Percentiles rank a stretch among this genome's conserved stretches.
These are phyloP conservation scores for Candida pseudoviswanathii DNA, from an alignment of 1,139 yeast species.

Conservation along the genomic window DNA sequence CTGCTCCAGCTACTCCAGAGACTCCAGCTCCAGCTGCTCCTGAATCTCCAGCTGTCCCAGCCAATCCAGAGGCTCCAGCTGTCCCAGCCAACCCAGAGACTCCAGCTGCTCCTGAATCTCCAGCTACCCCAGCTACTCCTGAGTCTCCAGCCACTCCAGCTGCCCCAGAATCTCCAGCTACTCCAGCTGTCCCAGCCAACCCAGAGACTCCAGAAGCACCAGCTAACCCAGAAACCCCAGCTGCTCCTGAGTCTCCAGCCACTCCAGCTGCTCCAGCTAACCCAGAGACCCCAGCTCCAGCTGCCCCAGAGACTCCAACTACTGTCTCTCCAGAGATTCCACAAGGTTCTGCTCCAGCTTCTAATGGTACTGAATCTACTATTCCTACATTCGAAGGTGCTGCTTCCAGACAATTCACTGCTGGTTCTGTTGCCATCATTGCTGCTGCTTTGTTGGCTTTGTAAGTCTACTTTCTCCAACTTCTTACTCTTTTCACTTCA, in stretches of 20 bases:
- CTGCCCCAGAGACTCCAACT: constrained; percentile 1
- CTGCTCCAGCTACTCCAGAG: neutral
- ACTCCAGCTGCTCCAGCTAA: neutral
- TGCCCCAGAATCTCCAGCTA: constrained; percentile 6
- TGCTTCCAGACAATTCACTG: constrained; percentile 39
- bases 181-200: constrained; percentile 12
- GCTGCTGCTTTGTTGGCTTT: constrained; percentile 57
- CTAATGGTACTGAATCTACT: constrained; percentile 31
- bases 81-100: constrained; percentile 10
- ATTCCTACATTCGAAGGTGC: constrained; percentile 44
- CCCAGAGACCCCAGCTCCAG: constrained; percentile 13
- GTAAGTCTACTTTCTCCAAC: constrained; percentile 24
- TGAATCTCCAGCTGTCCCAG: neutral
- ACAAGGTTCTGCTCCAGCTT: constrained; percentile 5
- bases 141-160: neutral
- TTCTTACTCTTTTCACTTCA: neutral
- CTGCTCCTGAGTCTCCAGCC: neutral
- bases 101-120: neutral
- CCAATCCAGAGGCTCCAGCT: constrained; percentile 1
- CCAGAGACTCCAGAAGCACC: constrained; percentile 10
- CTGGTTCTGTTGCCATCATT: constrained; percentile 53
- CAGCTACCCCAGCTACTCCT: neutral
- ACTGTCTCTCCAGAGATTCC: constrained; percentile 1
- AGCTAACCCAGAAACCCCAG: neutral
- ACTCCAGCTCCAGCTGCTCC: neutral